A percentile compares a stretch with the other conserved stretches of the same genome.
These are phyloP conservation scores for Hypericum perforatum DNA, from an alignment of 345 rosid genomes.

Conservation along the genomic window DNA sequence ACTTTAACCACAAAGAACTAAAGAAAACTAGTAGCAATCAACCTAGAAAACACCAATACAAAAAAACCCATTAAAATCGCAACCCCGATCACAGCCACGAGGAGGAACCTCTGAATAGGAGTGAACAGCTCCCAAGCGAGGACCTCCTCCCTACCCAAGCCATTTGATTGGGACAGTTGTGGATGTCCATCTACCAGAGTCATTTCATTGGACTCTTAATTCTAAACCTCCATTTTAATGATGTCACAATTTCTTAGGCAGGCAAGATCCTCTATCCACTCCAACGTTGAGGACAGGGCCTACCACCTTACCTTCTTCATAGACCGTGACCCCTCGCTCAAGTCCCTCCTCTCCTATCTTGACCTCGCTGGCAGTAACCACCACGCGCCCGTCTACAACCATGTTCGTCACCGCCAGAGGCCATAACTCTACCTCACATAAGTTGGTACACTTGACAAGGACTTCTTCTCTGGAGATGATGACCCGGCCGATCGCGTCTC, in stretches of 20 bases:
- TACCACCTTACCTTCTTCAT: conserved; percentile 54
- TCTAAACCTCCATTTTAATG: no score
- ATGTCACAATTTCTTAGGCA: conserved; percentile 49
- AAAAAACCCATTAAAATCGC: no score
- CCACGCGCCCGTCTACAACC: conserved; percentile 9
- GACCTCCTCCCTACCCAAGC: conserved; percentile 31
- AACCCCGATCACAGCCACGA: conserved; percentile 73
- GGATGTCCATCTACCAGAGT: no score
- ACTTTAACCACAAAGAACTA: no score
- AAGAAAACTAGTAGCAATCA: no score
- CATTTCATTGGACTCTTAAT: no score
- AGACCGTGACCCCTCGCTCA: conserved; percentile 79
- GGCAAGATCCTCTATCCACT: conserved; percentile 33
- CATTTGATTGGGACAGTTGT: no score
- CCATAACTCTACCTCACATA: conserved; percentile 79
- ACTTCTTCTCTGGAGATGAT: conserved; percentile 71
- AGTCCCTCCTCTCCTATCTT: conserved; percentile 72
- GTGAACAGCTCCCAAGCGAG: conserved; percentile 77
- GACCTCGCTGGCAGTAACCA: conserved; percentile 33
- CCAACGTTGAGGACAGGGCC: conserved; percentile 62
- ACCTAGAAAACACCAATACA: no score
- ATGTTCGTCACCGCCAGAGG: conserved; percentile 38
- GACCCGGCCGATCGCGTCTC: conserved; percentile 37
- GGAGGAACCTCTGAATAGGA: conserved; percentile 63
- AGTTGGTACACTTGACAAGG: conserved; percentile 72